Evolutionary conservation across 805 yeast genomes (phyloP), one percentile per base, ranked within the genome.

Genomic region (Suhomyces sp.): DNA sequence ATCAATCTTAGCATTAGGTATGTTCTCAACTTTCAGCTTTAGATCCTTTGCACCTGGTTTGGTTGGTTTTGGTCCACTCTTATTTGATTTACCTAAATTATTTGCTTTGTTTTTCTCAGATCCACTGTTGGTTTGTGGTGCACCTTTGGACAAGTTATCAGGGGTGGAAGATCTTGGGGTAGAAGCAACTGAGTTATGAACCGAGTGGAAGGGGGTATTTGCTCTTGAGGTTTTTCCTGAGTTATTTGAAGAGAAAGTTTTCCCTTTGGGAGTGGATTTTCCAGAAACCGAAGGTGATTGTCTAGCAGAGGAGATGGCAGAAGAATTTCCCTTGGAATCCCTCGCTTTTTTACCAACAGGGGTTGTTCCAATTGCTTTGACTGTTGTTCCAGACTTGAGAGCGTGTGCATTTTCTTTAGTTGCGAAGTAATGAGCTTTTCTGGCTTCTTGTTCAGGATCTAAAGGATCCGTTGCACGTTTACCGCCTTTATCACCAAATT

Each of bases 341-440:
- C 18, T 6, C 28, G 28, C 30, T 12, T 24, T 32, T 2, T 42
- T 38, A 2, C 35, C 26, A 5, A 53, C 39, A 2, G 46, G 40
- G n/a, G 47, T 51, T 5, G 67, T 52, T 1, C 72, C 72, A 3
- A 65, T 59, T 1, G 72, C 73, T 34, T 56, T 53, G 14, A 65
- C 50, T 3, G 71, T 65, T 19, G 59, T 53, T 3, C 68, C 71
- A 5, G 68, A 52, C 45, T 65, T 65, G 15, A 63, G 45, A 8
- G 59, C 60, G 23, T 43, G 40, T 8, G 62, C 51, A 25, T 48
- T 51, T 20, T 61, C 63, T 39, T 60, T 58, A 10, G 61, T 49
- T 12, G 43, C 56, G 20, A 55, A 52, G 41, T 64, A 66, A 38
- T 66, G 66, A 4, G 67, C 70, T 34, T 59, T 53, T 42, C 71